Percentiles rank a stretch among this genome's conserved stretches.
These are phyloP conservation scores for Penicillium tannophilum DNA, from an alignment of 495 filamentous ascomycete species.

Conservation along the genomic window DNA sequence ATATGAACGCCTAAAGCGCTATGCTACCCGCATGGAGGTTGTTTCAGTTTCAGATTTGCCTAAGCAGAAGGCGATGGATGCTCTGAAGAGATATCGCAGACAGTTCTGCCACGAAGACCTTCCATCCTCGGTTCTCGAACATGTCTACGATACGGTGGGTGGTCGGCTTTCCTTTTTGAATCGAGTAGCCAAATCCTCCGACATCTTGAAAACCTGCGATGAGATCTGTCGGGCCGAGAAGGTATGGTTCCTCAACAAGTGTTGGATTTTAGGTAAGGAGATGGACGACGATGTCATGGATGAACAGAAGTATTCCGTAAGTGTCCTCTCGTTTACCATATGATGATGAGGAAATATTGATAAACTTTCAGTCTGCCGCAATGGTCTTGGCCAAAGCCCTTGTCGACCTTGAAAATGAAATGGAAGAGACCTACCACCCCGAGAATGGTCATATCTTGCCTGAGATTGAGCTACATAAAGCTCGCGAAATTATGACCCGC, in stretches of 20 bases:
- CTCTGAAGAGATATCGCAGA: conserved; percentile 72
- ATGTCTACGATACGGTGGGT: conserved; percentile 83
- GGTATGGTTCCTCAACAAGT: conserved; percentile 93
- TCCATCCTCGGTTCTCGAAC: conserved; percentile 57
- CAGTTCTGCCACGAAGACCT: conserved; percentile 65
- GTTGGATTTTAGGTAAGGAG: conserved; percentile 85
- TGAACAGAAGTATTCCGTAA: conserved; percentile 89
- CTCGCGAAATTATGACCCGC: conserved; percentile 90
- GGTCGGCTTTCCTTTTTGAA: conserved; percentile 85
- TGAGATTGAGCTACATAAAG: conserved; percentile 77
- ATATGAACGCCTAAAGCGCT: conserved; percentile 87
- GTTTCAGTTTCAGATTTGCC: conserved; percentile 79
- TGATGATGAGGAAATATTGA: conserved; percentile 9
- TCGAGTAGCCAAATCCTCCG: conserved; percentile 74
- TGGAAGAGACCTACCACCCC: conserved; percentile 61
- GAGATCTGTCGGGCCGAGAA: conserved; percentile 81
- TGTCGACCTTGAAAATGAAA: conserved; percentile 75
- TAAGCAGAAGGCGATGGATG: conserved; percentile 71
- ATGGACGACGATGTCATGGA: conserved; percentile 99
- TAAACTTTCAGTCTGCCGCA: conserved; percentile 66
- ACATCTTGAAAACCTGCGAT: conserved; percentile 78
- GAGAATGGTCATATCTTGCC: conserved; percentile 77
- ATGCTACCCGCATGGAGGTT: conserved; percentile 90
- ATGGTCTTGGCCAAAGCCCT: conserved; percentile 92
- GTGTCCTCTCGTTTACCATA: conserved; percentile 24